A percentile compares a stretch with the other conserved stretches of the same genome.
Evolutionary conservation across 2,329 filamentous ascomycete species (phyloP).

Genomic region (Alternaria hordeiaustralica): DNA sequence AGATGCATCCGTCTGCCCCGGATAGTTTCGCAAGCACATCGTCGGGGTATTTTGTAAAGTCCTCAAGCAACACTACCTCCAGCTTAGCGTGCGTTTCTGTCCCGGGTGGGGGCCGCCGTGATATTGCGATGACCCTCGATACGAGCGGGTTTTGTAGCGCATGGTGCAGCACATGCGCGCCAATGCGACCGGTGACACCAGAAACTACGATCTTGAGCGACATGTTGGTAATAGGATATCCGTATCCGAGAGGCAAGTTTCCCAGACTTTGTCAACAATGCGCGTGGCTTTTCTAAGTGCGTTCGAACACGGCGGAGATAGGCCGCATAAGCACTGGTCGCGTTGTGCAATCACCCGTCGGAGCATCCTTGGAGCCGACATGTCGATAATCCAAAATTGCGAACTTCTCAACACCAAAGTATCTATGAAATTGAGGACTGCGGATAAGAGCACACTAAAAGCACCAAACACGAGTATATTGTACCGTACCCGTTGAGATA

Average conservation of each 20-base stretch:
- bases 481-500: not conserved
- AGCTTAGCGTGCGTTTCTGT: slow-evolving; percentile 8
- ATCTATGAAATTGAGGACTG: not conserved
- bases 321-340: slow-evolving; percentile 15
- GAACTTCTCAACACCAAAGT: not conserved
- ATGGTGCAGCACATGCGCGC: slow-evolving; percentile 16
- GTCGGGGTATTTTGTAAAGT: slow-evolving; percentile 20
- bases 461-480: not conserved
- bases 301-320: slow-evolving; percentile 27
- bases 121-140: slow-evolving; percentile 19
- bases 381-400: not conserved
- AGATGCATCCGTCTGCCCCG: slow-evolving; percentile 22
- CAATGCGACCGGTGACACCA: slow-evolving; percentile 21
- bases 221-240: slow-evolving; percentile 13
- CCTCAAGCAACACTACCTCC: slow-evolving; percentile 20
- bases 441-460: not conserved
- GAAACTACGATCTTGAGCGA: slow-evolving; percentile 15
- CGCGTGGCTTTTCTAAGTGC: slow-evolving; percentile 10
- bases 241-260: not conserved
- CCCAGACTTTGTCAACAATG: slow-evolving; percentile 1
- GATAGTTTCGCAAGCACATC: slow-evolving; percentile 18
- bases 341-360: slow-evolving; percentile 5
- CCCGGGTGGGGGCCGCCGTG: slow-evolving; percentile 20
- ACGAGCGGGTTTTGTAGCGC: slow-evolving; percentile 15
- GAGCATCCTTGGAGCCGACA: slow-evolving; percentile 6